Evolutionary conservation across 257 asterid genomes (phyloP), one percentile per base, ranked within the genome.

Genomic region (Gentiana straminea): DNA sequence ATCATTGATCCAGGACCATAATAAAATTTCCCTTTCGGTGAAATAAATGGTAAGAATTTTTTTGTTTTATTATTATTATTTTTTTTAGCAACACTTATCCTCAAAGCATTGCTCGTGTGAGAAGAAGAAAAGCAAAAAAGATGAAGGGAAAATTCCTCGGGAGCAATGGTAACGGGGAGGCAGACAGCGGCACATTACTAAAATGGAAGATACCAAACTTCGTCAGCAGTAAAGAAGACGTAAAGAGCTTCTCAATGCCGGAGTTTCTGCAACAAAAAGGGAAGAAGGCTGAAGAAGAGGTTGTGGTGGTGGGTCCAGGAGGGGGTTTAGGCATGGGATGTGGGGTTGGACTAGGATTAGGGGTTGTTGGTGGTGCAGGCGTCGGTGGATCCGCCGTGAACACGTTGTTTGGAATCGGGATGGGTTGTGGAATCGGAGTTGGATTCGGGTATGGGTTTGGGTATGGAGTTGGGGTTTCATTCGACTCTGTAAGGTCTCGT

Each of bases 361-460:
- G 89, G 10, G 71, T 81, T 1, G 83, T 70, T 0, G 97, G 95
- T 47, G 89, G 86, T 43, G 65, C 70, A 13, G 95, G 90, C 3
- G 48, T 75, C 9, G 85, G 83, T 33, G 78, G 88, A 49, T 69
- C 83, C 8, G 53, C 58, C 33, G 81, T 90, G 94, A 83, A 85
- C 73, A 71, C 62, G 61, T 84, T 72, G 61, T 76, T 89, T 48
- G 97, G 97, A 36, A 4, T 85, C 43, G 94, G 97, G 51, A 70
- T 83, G 33, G 97, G 97, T 3, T 85, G 95, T 69, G 94, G 97
- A 41, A 74, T 69, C 33, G 97, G 97, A 1, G 56, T 81, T n/a
- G 97, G 95, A 13, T 46, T 82, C 54, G 97, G 97, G 59, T 81
- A 61, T 34, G 97, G 97, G 13, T 83, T 75, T 58, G 97, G 97